Evolutionary conservation across 2,329 filamentous ascomycete genomes (phyloP), one percentile per base, ranked within the genome.

Genomic region (Beauveria scarabaeidicola): DNA sequence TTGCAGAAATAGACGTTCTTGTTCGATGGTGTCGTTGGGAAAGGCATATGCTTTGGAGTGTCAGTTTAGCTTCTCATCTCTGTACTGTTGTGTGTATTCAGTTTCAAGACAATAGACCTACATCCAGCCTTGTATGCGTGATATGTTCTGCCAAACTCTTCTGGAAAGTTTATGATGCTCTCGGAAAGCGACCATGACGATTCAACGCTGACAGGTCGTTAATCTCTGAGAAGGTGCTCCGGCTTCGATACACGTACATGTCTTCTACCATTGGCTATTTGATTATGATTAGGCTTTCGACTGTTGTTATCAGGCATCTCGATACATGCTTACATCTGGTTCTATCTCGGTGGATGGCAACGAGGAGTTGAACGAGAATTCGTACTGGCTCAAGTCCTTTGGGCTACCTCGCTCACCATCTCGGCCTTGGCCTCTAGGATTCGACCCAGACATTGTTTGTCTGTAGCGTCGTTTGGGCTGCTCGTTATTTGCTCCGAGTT

Each of bases 71-170:
- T 36, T 44, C n/a, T 4, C 17, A 38, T n/a, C 3, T 10, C 15
- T 23, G 7, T 21, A 2, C 23, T 38, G 19, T n/a, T 47, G 9
- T 17, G 23, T 25, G 11, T 10, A 17, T 38, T 23, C 15, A 27
- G 15, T 10, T 38, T 40, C 2, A 4, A 32, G 13, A n/a, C 38
- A 29, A 21, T 11, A 6, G 1, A 72, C 76, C 64, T 68, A 79
- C 77, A 78, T 23, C 77, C 77, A 50, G 76, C 75, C 60, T 71
- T 71, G 61, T 78, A 79, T 3, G 76, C 75, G 63, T 78, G 76
- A 66, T 78, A 79, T 2, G 75, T 79, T 32, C 77, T 72, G 11
- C 77, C 77, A 61, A 76, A 77, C 61, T 75, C 71, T 56, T 73
- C 70, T 1, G 75, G 75, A 19, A 74, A 77, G 59, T 72, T 68